These are phyloP conservation scores for Sabuloglossum arenarium DNA, from an alignment of 495 filamentous ascomycete species.

Conservation along the genomic window DNA sequence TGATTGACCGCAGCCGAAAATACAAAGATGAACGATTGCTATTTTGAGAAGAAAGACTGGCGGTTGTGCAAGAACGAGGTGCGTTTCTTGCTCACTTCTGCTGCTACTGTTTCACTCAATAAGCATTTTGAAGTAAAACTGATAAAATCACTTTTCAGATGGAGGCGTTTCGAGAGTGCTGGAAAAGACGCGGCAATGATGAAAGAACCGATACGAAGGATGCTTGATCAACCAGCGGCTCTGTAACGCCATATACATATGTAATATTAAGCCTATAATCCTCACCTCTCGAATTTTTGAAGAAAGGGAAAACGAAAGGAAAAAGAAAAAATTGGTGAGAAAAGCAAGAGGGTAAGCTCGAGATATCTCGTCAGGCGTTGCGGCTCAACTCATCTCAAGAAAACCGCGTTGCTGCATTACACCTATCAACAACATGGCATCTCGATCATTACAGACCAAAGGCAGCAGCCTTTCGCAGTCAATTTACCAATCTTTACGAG, in stretches of 20 bases:
- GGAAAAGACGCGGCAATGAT: slow-evolving; percentile 82
- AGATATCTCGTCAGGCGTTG: background rate
- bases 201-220: slow-evolving; percentile 60
- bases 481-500: background rate
- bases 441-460: background rate
- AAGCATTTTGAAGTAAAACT: background rate
- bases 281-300: background rate
- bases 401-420: background rate
- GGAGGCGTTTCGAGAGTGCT: slow-evolving; percentile 79
- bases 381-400: background rate
- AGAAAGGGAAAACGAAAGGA: background rate
- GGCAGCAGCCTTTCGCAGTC: background rate
- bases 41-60: slow-evolving; percentile 94
- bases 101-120: slow-evolving; percentile 6
- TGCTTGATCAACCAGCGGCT: slow-evolving; percentile 11
- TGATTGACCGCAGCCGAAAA: slow-evolving; percentile 47
- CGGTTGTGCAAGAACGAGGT: slow-evolving; percentile 75
- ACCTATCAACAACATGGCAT: background rate
- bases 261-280: background rate
- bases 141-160: slow-evolving; percentile 33
- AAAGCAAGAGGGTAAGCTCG: background rate
- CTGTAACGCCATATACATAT: background rate
- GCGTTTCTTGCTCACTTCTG: slow-evolving; percentile 17
- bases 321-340: background rate
- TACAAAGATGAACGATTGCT: slow-evolving; percentile 80